Evolutionary conservation across 208 protist species (phyloP).

Genomic region (Acanthamoeba healyi): DNA sequence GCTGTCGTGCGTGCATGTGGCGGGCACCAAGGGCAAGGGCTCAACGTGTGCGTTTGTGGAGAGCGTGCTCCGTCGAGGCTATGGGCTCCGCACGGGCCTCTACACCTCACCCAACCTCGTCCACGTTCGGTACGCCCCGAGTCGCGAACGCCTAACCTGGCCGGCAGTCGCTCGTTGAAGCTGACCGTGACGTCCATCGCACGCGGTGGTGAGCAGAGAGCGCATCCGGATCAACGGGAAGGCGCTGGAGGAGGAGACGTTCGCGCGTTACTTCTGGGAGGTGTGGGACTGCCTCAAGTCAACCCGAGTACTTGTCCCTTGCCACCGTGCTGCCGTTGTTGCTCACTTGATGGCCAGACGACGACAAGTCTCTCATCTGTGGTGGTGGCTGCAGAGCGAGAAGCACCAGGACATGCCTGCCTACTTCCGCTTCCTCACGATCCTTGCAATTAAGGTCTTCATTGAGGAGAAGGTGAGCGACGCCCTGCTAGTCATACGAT

Average conservation of each 20-base stretch:
- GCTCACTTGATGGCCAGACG: not conserved
- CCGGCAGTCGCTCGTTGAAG: too few relatives aligned
- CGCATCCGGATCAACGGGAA: slow-evolving; percentile 83
- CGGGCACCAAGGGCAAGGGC: slow-evolving; percentile 86
- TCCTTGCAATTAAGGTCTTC: slow-evolving; percentile 81
- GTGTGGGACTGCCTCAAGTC: slow-evolving; percentile 32
- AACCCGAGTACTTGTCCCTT: not conserved
- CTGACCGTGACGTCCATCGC: too few relatives aligned
- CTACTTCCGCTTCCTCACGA: slow-evolving; percentile 87
- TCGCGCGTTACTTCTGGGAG: slow-evolving; percentile 72
- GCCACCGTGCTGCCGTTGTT: too few relatives aligned
- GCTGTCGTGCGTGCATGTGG: slow-evolving; percentile 80
- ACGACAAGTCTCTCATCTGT: too few relatives aligned
- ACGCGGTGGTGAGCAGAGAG: slow-evolving; percentile 75
- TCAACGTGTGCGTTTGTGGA: slow-evolving; percentile 82
- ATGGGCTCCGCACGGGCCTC: slow-evolving; percentile 79
- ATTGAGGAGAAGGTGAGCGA: slow-evolving; percentile 75
- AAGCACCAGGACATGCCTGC: slow-evolving; percentile 74
- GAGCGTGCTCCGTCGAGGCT: slow-evolving; percentile 75
- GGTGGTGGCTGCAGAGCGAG: not conserved
- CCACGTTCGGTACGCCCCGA: slow-evolving; percentile 41
- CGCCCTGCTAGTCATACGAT: too few relatives aligned
- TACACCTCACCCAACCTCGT: slow-evolving; percentile 83
- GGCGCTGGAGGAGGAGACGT: slow-evolving; percentile 69
- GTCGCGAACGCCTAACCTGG: too few relatives aligned